A percentile compares a stretch with the other conserved stretches of the same genome.
Evolutionary conservation across 2,329 filamentous ascomycete genomes (phyloP).

Genomic region (Eurotiales sp.): DNA sequence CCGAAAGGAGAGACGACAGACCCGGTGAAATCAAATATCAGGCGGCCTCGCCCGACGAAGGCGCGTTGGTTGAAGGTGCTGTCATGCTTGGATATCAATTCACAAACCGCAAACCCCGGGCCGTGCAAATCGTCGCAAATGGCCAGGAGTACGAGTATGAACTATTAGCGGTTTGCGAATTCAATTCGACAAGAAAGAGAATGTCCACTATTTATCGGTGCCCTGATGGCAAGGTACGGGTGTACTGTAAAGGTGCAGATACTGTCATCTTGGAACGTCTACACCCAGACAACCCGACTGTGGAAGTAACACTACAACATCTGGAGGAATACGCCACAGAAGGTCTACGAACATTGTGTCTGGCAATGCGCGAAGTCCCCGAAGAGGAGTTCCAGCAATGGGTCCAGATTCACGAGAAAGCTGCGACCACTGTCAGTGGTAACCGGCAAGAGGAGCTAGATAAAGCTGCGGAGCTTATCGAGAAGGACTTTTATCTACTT

Average conservation of each 20-base stretch:
- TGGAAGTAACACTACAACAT: conserved; percentile 86
- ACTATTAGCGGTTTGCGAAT: conserved; percentile 93
- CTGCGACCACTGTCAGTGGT: conserved; percentile 83
- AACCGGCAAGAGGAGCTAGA: conserved; percentile 93
- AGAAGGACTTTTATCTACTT: conserved; percentile 84
- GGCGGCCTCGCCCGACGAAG: conserved; percentile 94
- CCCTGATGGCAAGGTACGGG: conserved; percentile 88
- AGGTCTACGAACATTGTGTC: conserved; percentile 86
- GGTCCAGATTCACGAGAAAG: conserved; percentile 80
- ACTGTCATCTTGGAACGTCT: conserved; percentile 95
- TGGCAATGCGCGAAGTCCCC: conserved; percentile 89
- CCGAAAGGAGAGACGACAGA: conserved; percentile 76
- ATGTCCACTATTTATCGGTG: conserved; percentile 98
- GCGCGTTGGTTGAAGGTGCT: conserved; percentile 91
- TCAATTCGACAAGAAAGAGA: conserved; percentile 94
- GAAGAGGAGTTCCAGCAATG: conserved; percentile 88
- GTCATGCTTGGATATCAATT: conserved; percentile 83
- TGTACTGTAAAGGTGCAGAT: conserved; percentile 95
- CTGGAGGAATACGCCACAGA: conserved; percentile 98
- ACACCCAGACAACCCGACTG: conserved; percentile 74
- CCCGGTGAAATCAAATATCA: conserved; percentile 89
- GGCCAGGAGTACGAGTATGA: conserved; percentile 78
- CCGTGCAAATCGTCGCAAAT: conserved; percentile 76
- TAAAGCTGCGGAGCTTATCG: conserved; percentile 93
- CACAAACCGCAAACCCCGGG: conserved; percentile 79